These are phyloP conservation scores for Nemania sp. DNA, from an alignment of 2,329 filamentous ascomycete species.

Conservation along the genomic window DNA sequence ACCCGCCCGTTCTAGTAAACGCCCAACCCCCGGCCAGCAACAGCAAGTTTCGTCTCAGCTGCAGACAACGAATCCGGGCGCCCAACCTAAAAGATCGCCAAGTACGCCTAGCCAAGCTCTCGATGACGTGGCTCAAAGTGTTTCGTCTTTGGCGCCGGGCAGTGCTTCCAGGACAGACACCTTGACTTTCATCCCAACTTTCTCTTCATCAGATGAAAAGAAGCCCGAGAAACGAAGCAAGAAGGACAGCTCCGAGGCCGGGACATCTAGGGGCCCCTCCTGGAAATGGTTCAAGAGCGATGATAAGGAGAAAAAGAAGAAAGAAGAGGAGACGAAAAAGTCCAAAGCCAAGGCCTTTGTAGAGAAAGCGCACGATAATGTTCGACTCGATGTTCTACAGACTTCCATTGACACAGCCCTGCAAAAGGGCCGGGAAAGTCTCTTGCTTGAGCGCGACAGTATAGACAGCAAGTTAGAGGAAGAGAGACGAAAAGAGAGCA, in stretches of 20 bases:
- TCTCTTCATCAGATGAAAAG: conserved; percentile 67
- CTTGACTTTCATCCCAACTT: conserved; percentile 79
- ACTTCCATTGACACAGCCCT: conserved; percentile 76
- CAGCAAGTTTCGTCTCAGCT: conserved; percentile 32
- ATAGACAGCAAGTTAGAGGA: conserved; percentile 74
- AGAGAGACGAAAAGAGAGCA: conserved; percentile 80
- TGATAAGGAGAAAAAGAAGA: conserved; percentile 72
- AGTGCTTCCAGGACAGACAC: conserved; percentile 72
- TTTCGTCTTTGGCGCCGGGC: conserved; percentile 72
- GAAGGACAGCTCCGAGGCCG: conserved; percentile 69
- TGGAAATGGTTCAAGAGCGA: conserved; percentile 86
- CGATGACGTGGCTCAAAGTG: conserved; percentile 67
- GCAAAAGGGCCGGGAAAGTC: conserved; percentile 75
- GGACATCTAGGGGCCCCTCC: conserved; percentile 68
- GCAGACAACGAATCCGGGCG: conserved; percentile 30
- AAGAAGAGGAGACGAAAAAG: conserved; percentile 65
- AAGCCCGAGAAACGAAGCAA: conserved; percentile 76
- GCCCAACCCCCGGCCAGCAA: conserved; percentile 44
- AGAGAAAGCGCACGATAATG: conserved; percentile 73
- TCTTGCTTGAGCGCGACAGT: conserved; percentile 79
- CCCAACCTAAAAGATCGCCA: conserved; percentile 36
- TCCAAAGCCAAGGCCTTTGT: conserved; percentile 63
- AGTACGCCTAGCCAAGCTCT: conserved; percentile 54
- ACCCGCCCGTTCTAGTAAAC: conserved; percentile 52
- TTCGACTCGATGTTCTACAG: conserved; percentile 83